Evolutionary conservation across 768 basidiomycete species (phyloP), one percentile per base, ranked within the genome.

Genomic region (Psilocybe azurescens): DNA sequence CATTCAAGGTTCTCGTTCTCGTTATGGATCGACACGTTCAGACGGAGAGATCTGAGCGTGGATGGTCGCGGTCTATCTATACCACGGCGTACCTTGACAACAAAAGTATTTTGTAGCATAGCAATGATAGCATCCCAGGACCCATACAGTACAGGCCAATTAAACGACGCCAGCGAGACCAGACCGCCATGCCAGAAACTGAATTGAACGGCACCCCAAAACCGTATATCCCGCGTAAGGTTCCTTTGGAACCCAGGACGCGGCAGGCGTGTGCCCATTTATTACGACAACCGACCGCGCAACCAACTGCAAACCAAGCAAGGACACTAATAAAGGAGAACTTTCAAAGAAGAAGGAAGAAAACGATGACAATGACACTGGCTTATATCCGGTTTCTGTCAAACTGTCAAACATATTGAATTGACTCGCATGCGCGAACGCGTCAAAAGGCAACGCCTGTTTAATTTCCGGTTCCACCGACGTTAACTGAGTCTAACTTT

Each of bases 381-480:
- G 11, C 14, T 44, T 44, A 44, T 44, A n/a, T 44, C 41, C 41
- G 41, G 41, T 14, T n/a, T 44, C 41, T 44, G 41, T 44, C 41
- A 44, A 44, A 44, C 41, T 13, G 11, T 44, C n/a, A 44, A n/a
- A 44, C 41, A n/a, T 13, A 44, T 44, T 39, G 38, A 9, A 39
- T 39, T 39, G 14, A 39, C n/a, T 44, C 5, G 41, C 41, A 44
- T 44, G 41, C 41, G 14, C 14, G 7, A 44, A 11, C 14, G 14
- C 8, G 41, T 44, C 41, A 44, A 44, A 44, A 44, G 41, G 41
- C 11, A n/a, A 50, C 58, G 50, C 51, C 58, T 50, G 47, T 50
- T 63, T 59, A 53, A 63, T 63, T 55, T 63, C 62, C 62, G 62
- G 49, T 38, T 53, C 33, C 24, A 24, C 36, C 60, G 55, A 24